Percentiles rank a stretch among this genome's conserved stretches.
phyloP scores from a whole-genome alignment of 164 flowering plant species.

The Dillenia suffruticosa region DNA sequence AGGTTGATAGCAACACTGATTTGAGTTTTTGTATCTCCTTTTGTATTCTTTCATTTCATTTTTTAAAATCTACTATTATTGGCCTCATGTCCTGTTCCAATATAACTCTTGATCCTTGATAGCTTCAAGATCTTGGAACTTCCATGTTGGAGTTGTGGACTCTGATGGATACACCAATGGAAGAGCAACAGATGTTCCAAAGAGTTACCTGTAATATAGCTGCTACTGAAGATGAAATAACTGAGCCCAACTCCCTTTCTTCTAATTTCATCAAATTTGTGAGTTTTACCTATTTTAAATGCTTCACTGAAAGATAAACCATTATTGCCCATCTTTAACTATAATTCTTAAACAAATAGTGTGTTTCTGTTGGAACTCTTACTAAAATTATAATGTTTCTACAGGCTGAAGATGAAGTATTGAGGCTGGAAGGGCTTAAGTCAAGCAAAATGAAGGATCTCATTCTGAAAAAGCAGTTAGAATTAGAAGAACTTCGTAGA shows the following conservation, averaged over 20 bases:
- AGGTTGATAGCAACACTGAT: slow-evolving; percentile 27
- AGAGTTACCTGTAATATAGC: slow-evolving; percentile 63
- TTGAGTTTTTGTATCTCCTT: background rate
- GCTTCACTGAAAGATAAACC: too few relatives aligned
- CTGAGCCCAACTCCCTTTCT: slow-evolving; percentile 56
- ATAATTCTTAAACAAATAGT: too few relatives aligned
- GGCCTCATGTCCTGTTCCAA: background rate
- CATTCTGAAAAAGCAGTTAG: slow-evolving; percentile 37
- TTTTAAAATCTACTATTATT: background rate
- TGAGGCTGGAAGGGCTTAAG: slow-evolving; percentile 38
- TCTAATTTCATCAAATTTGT: slow-evolving; percentile 52
- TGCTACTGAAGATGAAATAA: slow-evolving; percentile 67
- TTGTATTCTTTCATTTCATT: background rate
- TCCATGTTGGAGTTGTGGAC: slow-evolving; percentile 76
- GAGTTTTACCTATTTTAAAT: slow-evolving; percentile 12
- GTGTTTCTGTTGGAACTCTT: too few relatives aligned
- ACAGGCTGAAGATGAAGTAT: slow-evolving; percentile 50
- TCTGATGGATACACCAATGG: slow-evolving; percentile 80
- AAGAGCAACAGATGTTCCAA: slow-evolving; percentile 75
- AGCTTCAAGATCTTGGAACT: slow-evolving; percentile 79
- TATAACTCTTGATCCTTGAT: slow-evolving; percentile 7
- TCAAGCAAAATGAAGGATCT: slow-evolving; percentile 50
- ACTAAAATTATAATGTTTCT: background rate
- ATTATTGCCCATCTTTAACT: too few relatives aligned
- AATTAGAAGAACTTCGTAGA: slow-evolving; percentile 43